A percentile compares a stretch with the other conserved stretches of the same genome.
These are phyloP conservation scores for Leccinum subgranulosum DNA, from an alignment of 768 basidiomycete genomes.

Conservation along the genomic window DNA sequence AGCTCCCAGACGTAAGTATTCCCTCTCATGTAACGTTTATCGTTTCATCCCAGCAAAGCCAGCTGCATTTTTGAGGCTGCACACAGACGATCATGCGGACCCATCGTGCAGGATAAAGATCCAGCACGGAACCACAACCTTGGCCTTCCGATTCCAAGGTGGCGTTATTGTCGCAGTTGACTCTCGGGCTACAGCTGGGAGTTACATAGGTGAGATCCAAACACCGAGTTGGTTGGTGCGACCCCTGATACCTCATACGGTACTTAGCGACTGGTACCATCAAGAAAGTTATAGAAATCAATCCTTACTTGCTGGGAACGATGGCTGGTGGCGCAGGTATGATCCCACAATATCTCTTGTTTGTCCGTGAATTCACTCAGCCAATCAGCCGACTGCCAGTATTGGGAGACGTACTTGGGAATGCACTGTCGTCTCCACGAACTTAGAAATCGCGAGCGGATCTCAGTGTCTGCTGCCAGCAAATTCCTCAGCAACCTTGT, in stretches of 20 bases:
- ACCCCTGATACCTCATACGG: not conserved
- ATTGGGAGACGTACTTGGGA: conserved; percentile 99
- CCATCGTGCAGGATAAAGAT: conserved; percentile 96
- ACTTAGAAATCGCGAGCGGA: conserved; percentile 92
- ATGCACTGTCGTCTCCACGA: conserved; percentile 97
- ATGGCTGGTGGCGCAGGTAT: conserved; percentile 99
- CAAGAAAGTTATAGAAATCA: conserved; percentile 99
- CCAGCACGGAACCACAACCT: conserved; percentile 96
- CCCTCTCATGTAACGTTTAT: not conserved
- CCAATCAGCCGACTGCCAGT: conserved; percentile 83
- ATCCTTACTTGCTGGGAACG: conserved; percentile 96
- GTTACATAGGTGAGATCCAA: conserved; percentile 77
- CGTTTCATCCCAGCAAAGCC: conserved; percentile 53
- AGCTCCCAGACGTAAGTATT: conserved; percentile 68
- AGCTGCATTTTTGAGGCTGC: conserved; percentile 82
- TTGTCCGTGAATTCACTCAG: conserved; percentile 1
- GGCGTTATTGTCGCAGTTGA: conserved; percentile 99
- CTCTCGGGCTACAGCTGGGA: conserved; percentile 94
- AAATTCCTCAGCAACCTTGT: conserved; percentile 98
- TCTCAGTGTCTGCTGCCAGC: conserved; percentile 98
- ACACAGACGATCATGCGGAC: conserved; percentile 95
- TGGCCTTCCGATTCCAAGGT: conserved; percentile 95
- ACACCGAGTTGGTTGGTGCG: not conserved
- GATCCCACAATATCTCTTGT: conserved; percentile 22
- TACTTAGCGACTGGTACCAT: conserved; percentile 87